phyloP scores from a whole-genome alignment of 495 filamentous ascomycete genomes.

The Trichoderma orchidacearum region DNA sequence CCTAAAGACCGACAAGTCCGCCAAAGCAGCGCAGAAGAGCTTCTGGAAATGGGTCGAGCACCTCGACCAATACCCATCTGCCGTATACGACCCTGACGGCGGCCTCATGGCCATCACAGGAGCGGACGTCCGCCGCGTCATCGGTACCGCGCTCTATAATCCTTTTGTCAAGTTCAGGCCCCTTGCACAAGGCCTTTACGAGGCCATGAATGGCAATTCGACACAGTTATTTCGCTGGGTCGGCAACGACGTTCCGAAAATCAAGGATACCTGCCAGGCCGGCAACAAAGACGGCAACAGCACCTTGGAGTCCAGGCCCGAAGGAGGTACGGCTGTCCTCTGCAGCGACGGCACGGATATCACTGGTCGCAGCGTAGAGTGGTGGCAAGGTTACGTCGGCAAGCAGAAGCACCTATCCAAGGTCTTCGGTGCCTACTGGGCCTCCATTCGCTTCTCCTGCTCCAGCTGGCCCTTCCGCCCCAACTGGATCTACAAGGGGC shows the following conservation, averaged over 20 bases:
- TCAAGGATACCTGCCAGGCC: slow-evolving; percentile 2
- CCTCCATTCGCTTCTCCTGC: slow-evolving; percentile 36
- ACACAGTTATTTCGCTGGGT: background rate
- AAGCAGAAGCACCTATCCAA: slow-evolving; percentile 27
- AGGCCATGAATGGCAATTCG: slow-evolving; percentile 15
- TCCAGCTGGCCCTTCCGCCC: slow-evolving; percentile 27
- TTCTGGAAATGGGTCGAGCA: background rate
- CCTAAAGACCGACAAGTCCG: background rate
- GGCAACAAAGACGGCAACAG: too few relatives aligned
- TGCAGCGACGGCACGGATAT: slow-evolving; percentile 42
- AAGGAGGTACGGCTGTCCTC: slow-evolving; percentile 25
- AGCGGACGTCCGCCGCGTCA: slow-evolving; percentile 20
- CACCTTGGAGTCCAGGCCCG: background rate
- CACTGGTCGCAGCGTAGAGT: slow-evolving; percentile 9
- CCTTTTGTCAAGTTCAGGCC: slow-evolving; percentile 6
- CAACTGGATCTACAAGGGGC: slow-evolving; percentile 12
- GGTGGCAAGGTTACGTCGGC: slow-evolving; percentile 25
- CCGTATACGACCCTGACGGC: slow-evolving; percentile 10
- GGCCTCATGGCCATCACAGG: slow-evolving; percentile 28
- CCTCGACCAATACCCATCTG: slow-evolving; percentile 7
- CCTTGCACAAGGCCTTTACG: slow-evolving; percentile 19
- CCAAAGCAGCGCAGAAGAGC: background rate
- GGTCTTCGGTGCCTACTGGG: slow-evolving; percentile 41
- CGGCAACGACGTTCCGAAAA: background rate
- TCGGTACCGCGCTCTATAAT: slow-evolving; percentile 11